These are phyloP conservation scores for Somion occarium DNA, from an alignment of 1,284 basidiomycete species.

Conservation along the genomic window DNA sequence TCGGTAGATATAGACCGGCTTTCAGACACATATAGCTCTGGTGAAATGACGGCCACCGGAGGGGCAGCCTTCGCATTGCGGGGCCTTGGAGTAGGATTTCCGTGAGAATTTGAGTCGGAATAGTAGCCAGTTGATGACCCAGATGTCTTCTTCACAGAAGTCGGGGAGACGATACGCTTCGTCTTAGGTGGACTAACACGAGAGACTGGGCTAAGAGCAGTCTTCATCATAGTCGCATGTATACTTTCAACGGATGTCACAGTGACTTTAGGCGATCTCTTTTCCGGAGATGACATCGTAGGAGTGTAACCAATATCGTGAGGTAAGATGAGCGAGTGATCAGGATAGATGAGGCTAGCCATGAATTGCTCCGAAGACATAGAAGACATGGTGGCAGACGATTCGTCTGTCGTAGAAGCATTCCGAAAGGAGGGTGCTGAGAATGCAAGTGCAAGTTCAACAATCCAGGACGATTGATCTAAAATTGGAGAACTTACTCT, in stretches of 20 bases:
- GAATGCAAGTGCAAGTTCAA: background rate
- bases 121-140: background rate
- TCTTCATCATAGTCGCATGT: background rate
- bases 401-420: background rate
- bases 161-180: background rate
- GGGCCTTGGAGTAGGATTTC: too few species aligned
- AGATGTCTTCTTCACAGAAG: background rate
- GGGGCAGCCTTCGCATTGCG: background rate
- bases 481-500: background rate
- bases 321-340: background rate
- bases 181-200: background rate
- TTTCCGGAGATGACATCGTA: background rate
- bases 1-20: constrained; percentile 1
- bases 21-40: background rate
- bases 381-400: background rate
- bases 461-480: background rate
- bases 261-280: background rate
- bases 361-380: background rate
- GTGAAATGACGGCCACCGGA: background rate
- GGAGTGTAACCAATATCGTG: background rate
- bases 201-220: background rate
- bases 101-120: background rate
- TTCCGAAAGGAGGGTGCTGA: background rate
- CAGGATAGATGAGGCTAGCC: background rate
- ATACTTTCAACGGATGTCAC: background rate